Evolutionary conservation across 257 asterid genomes (phyloP).

Genomic region (Cinchona pubescens): DNA sequence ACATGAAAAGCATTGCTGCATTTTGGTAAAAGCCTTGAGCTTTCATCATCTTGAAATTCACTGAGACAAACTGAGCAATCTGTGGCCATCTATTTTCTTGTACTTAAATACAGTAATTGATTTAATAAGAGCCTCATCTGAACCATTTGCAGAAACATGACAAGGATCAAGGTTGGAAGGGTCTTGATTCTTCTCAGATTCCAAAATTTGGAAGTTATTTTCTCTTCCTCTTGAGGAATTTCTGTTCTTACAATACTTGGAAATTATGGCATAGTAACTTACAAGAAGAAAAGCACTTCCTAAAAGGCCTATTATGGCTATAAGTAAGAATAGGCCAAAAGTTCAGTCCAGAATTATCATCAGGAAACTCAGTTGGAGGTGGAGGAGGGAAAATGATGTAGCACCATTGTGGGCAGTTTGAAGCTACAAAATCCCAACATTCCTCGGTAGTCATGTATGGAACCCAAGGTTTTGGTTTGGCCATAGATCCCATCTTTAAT

Average conservation of each 20-base stretch:
- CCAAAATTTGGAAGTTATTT: slow-evolving; percentile 12
- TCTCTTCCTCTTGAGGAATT: slow-evolving; percentile 20
- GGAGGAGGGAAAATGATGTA: slow-evolving; percentile 47
- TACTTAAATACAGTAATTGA: slow-evolving; percentile 37
- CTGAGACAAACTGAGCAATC: slow-evolving; percentile 53
- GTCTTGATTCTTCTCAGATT: slow-evolving; percentile 24
- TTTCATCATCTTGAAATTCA: slow-evolving; percentile 54
- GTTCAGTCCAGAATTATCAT: slow-evolving; percentile 23
- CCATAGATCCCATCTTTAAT: slow-evolving; percentile 25
- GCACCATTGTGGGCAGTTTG: slow-evolving; percentile 60
- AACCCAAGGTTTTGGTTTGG: slow-evolving; percentile 37
- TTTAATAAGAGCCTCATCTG: slow-evolving; percentile 41
- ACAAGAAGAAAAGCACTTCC: slow-evolving; percentile 47
- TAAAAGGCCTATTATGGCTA: slow-evolving; percentile 41
- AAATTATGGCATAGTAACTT: slow-evolving; percentile 46
- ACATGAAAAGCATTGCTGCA: slow-evolving; percentile 64
- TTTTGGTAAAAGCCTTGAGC: slow-evolving; percentile 41
- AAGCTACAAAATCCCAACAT: slow-evolving; percentile 50
- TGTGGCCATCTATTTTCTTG: slow-evolving; percentile 34
- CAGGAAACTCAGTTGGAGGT: slow-evolving; percentile 31
- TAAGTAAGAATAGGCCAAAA: slow-evolving; percentile 46
- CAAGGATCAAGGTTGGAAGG: slow-evolving; percentile 28
- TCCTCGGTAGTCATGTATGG: slow-evolving; percentile 44
- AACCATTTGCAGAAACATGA: slow-evolving; percentile 32
- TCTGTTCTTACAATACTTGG: slow-evolving; percentile 39